Evolutionary conservation across 129 eudicot species (phyloP), one percentile per base, ranked within the genome.

Genomic region (Escallonia rubra): DNA sequence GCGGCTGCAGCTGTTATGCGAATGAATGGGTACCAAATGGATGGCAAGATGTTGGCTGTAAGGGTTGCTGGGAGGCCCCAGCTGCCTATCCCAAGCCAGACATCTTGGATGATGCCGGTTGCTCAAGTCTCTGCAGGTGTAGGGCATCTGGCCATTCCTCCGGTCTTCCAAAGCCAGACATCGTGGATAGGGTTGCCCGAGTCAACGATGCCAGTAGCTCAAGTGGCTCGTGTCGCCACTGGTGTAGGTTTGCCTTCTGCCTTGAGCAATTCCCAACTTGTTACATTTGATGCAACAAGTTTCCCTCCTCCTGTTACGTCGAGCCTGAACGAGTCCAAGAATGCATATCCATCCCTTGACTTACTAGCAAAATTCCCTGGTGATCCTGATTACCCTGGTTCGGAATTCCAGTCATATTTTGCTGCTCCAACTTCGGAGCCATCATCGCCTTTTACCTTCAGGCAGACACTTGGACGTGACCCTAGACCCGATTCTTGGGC

Each of bases 11-110:
- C 81, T 8, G 49, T 77, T 23, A 71, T 41, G 44, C 71, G 71
- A 42, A 48, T 71, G 81, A 59, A 77, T 43, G 77, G 81, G 42
- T 60, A 53, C 73, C 58, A 71, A 54, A 42, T 71, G 50, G 81
- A 71, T 10, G 77, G 81, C 13, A 69, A 72, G 8, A 77, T 5
- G 13, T 42, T 77, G 54, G 76, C 61, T 6, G 74, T 77, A 13
- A 77, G 81, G 64, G 63, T 77, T 54, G 74, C 77, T 6, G 81
- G 77, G 9, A 40, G 38, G 38, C 48, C 67, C 38, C 53, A 47
- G 9, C 11, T 57, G 52, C 65, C 74, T 57, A 42, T 65, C 5
- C 46, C 44, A 51, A 23, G 49, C 51, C 63, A 54, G 43, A 6
- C 64, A 10, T 15, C 64, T 62, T 63, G 59, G 59, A 3, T 38